Conservation (phyloP, 768 basidiomycete genomes). For the Gloeopeniophorella convolvens region DNA sequence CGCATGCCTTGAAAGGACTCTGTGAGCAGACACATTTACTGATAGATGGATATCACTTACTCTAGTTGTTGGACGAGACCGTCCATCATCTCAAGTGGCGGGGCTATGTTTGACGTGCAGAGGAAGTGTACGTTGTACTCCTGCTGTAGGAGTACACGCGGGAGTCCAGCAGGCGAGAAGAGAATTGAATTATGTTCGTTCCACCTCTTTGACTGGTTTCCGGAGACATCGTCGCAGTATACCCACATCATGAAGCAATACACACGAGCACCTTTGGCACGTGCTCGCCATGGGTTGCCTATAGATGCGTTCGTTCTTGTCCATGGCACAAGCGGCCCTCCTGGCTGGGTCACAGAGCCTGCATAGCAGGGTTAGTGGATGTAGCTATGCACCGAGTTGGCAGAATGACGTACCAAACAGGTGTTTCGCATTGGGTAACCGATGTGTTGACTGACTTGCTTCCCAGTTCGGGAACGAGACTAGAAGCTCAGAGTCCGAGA, state of each 20-base stretch:
- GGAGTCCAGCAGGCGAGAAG: conserved; percentile 34
- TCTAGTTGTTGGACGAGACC: conserved; percentile 20
- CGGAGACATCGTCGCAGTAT: conserved; percentile 41
- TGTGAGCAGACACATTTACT: neutral
- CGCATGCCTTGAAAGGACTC: conserved; percentile 4
- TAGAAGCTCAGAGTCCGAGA: neutral
- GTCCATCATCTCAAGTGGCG: conserved; percentile 40
- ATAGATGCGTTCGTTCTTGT: neutral
- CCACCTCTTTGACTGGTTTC: conserved; percentile 42
- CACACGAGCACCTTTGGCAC: conserved; percentile 22
- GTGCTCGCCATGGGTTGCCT: neutral
- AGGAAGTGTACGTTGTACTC: too few relatives aligned
- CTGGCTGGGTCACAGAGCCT: neutral
- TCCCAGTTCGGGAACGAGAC: neutral
- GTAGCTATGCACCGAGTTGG: neutral
- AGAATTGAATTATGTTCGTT: conserved; percentile 39
- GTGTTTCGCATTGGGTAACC: neutral
- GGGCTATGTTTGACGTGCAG: conserved; percentile 35
- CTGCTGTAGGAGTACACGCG: conserved; percentile 24
- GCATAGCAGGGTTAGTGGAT: neutral
- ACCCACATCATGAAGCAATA: conserved; percentile 31
- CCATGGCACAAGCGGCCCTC: neutral
- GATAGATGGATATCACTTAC: conserved; percentile 24
- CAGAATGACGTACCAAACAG: neutral
- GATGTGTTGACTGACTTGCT: neutral